Conservation (phyloP, 1,284 basidiomycete genomes). For the Trichosporon faecale region DNA sequence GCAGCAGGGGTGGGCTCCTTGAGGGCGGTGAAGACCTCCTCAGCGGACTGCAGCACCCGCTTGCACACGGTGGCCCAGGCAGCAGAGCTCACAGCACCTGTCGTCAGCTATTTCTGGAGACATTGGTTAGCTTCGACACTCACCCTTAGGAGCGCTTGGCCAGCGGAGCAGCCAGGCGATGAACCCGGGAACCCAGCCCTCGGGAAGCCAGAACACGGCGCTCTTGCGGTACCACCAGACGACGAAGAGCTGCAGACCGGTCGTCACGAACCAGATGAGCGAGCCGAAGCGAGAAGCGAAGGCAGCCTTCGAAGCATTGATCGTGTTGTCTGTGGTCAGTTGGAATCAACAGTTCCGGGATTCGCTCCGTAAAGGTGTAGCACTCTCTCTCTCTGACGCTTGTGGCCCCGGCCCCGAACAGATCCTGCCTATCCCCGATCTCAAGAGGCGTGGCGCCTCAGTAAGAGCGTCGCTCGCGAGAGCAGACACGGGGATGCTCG, state of each 20-base stretch:
- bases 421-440: no score
- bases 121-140: slow-evolving; percentile 8
- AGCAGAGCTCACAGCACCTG: slow-evolving; percentile 81
- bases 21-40: slow-evolving; percentile 64
- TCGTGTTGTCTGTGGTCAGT: slow-evolving; percentile 62
- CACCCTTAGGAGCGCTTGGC: slow-evolving; percentile 48
- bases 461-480: no score
- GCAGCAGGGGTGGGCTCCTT: slow-evolving; percentile 23
- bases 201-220: slow-evolving; percentile 87
- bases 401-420: no score
- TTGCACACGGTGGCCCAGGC: slow-evolving; percentile 88
- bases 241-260: slow-evolving; percentile 73
- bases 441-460: no score
- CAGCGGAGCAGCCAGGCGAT: slow-evolving; percentile 70
- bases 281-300: slow-evolving; percentile 74
- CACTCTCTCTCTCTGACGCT: no score
- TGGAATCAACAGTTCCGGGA: no score
- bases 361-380: no score
- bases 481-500: no score
- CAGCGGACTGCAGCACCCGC: slow-evolving; percentile 67
- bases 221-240: slow-evolving; percentile 84
- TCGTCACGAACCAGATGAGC: slow-evolving; percentile 74
- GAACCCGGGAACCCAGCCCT: slow-evolving; percentile 76
- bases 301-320: slow-evolving; percentile 62
- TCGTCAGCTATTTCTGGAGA: not conserved